Conservation (phyloP, 2,329 filamentous ascomycete species). For the Fusarium sp. region DNA sequence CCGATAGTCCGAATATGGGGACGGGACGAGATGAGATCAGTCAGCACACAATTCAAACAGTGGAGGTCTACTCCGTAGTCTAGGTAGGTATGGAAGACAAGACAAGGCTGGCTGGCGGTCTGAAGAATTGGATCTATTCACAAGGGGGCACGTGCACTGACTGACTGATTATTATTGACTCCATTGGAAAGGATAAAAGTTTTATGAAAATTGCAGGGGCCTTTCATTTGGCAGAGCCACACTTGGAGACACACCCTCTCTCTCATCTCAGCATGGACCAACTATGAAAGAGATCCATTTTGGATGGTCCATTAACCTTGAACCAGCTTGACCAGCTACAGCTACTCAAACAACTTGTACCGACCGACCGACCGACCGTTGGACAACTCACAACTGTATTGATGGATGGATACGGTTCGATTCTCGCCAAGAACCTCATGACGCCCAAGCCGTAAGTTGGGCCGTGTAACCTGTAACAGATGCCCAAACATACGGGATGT, state of each 20-base stretch:
- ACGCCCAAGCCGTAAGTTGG: constrained; percentile 40
- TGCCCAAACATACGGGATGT: constrained; percentile 40
- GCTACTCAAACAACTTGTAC: constrained; percentile 30
- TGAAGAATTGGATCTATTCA: constrained; percentile 9
- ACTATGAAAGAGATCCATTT: not conserved
- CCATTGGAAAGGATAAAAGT: constrained; percentile 14
- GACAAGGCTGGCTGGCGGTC: constrained; percentile 13
- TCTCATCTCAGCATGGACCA: constrained; percentile 13
- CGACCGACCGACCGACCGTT: constrained; percentile 23
- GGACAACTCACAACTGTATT: constrained; percentile 12
- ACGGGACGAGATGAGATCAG: not conserved
- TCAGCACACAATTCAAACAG: not conserved
- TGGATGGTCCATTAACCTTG: not conserved
- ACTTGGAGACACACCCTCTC: constrained; percentile 13
- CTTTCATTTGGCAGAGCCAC: not conserved
- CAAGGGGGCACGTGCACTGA: constrained; percentile 33
- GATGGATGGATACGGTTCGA: constrained; percentile 26
- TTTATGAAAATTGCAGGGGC: constrained; percentile 22
- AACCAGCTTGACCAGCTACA: not conserved
- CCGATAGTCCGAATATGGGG: not conserved
- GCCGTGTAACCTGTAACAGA: constrained; percentile 32
- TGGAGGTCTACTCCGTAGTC: too few species aligned
- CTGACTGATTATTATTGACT: not conserved
- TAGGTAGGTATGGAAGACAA: not conserved
- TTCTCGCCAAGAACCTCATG: constrained; percentile 16